Percentiles rank a stretch among this genome's conserved stretches.
phyloP scores from a whole-genome alignment of 495 filamentous ascomycete species.

The Beverwykella pulmonaria region DNA sequence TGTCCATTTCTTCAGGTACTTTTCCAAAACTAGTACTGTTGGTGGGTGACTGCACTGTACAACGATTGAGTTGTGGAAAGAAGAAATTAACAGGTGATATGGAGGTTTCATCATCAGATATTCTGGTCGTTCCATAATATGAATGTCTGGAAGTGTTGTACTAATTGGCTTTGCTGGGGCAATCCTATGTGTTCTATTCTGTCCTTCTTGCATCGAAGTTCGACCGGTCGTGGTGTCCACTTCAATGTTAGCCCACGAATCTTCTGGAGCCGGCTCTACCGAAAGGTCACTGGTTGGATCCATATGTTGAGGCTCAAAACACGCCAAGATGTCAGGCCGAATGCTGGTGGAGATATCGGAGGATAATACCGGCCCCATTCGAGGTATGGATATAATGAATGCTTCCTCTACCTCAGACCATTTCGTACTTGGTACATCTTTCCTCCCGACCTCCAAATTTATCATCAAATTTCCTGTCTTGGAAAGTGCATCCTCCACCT shows the following conservation, averaged over 20 bases:
- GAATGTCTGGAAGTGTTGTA: conserved; percentile 7
- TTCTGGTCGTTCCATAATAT: conserved; percentile 14
- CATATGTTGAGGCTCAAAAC: background rate
- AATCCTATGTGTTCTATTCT: background rate
- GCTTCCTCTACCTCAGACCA: conserved; percentile 8
- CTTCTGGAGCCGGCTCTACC: background rate
- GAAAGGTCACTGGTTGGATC: background rate
- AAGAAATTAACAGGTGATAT: conserved; percentile 16
- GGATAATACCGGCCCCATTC: background rate
- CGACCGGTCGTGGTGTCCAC: conserved; percentile 8
- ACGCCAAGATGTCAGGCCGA: conserved; percentile 3
- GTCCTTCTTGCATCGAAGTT: background rate
- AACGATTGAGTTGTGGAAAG: background rate
- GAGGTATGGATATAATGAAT: conserved; percentile 19
- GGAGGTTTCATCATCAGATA: conserved; percentile 23
- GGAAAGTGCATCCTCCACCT: conserved; percentile 10
- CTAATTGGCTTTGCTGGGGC: background rate
- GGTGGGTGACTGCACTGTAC: conserved; percentile 24
- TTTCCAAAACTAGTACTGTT: conserved; percentile 14
- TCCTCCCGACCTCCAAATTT: background rate
- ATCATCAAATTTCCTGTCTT: conserved; percentile 13
- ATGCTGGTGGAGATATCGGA: conserved; percentile 14
- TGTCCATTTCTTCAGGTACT: conserved; percentile 26
- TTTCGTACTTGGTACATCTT: conserved; percentile 1
- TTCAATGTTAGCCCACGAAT: conserved; percentile 23